These are phyloP conservation scores for Zygosaccharomyces rouxii DNA, from an alignment of 805 yeast species.

Conservation along the genomic window DNA sequence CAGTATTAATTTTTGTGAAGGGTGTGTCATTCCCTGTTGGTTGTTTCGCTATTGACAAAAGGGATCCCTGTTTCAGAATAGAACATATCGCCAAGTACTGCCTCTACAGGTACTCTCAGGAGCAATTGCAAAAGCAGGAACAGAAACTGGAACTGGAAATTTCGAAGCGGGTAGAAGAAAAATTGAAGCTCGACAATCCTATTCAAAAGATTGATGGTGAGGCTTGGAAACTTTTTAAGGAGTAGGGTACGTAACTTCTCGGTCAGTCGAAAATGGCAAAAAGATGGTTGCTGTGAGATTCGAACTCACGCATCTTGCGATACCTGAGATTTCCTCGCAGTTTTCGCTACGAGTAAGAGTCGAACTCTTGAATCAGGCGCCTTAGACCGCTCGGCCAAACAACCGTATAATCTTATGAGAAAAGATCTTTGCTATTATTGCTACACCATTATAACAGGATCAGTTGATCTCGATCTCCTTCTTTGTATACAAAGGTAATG, in stretches of 20 bases:
- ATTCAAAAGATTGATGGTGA: background rate
- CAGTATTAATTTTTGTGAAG: background rate
- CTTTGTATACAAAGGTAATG: too few relatives aligned
- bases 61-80: too few relatives aligned
- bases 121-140: too few relatives aligned
- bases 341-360: conserved; percentile 14
- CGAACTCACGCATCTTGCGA: conserved; percentile 27
- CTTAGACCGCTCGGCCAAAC: conserved; percentile 28
- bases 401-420: conserved; percentile 6
- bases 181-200: background rate
- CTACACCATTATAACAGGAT: too few relatives aligned
- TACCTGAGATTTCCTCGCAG: conserved; percentile 19
- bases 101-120: background rate
- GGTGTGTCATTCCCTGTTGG: background rate
- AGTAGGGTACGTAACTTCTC: too few relatives aligned
- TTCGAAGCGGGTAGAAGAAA: background rate
- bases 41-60: background rate
- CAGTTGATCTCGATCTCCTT: too few relatives aligned
- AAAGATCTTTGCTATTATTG: too few relatives aligned
- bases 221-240: background rate
- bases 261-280: background rate
- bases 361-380: conserved; percentile 24
- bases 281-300: conserved; percentile 24
- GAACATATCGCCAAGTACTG: background rate
- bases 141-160: background rate